Percentiles rank a stretch among this genome's conserved stretches.
phyloP scores from a whole-genome alignment of 2,329 filamentous ascomycete genomes.

The Claviceps arundinis region DNA sequence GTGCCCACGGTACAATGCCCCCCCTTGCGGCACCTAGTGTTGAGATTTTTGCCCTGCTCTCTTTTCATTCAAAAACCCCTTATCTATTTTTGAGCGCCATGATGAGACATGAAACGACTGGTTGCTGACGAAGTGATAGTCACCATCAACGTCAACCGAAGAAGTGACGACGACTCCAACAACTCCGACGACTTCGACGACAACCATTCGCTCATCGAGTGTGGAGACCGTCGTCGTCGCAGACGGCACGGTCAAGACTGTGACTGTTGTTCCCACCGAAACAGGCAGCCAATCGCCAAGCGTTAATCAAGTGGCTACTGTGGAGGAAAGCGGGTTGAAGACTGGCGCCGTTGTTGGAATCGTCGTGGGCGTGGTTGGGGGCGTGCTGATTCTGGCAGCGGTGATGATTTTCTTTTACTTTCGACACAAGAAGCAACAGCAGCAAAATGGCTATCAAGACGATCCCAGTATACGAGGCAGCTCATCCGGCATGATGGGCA shows the following conservation, averaged over 20 bases:
- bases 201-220: constrained; percentile 17
- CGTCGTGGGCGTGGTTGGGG: constrained; percentile 35
- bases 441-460: constrained; percentile 28
- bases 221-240: constrained; percentile 40
- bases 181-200: constrained; percentile 9
- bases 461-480: constrained; percentile 35
- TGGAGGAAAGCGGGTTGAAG: constrained; percentile 19
- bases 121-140: background rate
- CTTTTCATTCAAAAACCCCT: too few species aligned
- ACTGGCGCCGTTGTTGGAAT: constrained; percentile 39
- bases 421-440: constrained; percentile 30
- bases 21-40: background rate
- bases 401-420: constrained; percentile 30
- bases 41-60: too few species aligned
- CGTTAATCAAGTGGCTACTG: constrained; percentile 6
- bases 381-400: constrained; percentile 25
- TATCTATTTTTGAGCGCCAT: background rate
- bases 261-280: constrained; percentile 36
- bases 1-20: background rate
- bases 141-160: background rate
- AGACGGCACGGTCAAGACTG: constrained; percentile 38
- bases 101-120: background rate
- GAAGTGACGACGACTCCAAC: background rate
- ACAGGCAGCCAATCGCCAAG: constrained; percentile 9
- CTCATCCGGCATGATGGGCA: constrained; percentile 34